phyloP scores from a whole-genome alignment of 148 eudicot species.

The Diospyros lotus region DNA sequence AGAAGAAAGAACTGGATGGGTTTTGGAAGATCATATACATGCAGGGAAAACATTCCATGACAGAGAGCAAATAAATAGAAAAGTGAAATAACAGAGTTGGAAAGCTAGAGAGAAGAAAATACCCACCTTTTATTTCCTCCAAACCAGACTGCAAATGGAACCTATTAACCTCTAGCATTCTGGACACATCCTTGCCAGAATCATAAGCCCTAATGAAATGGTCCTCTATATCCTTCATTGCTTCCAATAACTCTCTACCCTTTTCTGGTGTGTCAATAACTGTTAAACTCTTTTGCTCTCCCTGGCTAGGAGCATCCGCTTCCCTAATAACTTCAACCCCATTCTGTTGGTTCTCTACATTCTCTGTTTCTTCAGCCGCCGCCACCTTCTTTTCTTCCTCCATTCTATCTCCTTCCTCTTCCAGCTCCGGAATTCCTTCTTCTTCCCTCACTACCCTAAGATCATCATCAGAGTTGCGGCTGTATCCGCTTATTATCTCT shows the following conservation, averaged over 20 bases:
- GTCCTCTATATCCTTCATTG: slow-evolving; percentile 80
- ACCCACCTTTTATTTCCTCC: slow-evolving; percentile 83
- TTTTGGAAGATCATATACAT: not conserved
- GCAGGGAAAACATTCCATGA: not conserved
- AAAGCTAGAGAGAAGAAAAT: not conserved
- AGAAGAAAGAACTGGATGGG: too few relatives aligned
- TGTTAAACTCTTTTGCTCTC: slow-evolving; percentile 48
- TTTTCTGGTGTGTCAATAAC: slow-evolving; percentile 54
- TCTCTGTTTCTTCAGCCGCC: slow-evolving; percentile 16
- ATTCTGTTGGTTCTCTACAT: slow-evolving; percentile 17
- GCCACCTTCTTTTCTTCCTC: slow-evolving; percentile 26
- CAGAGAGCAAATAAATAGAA: not conserved
- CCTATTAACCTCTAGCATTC: slow-evolving; percentile 84
- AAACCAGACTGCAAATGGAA: slow-evolving; percentile 66
- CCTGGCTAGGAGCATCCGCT: slow-evolving; percentile 32
- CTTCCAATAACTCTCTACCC: slow-evolving; percentile 84
- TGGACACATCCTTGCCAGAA: slow-evolving; percentile 70
- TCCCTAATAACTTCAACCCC: slow-evolving; percentile 35
- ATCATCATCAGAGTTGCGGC: slow-evolving; percentile 48
- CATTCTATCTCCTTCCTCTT: slow-evolving; percentile 47
- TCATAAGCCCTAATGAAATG: slow-evolving; percentile 82
- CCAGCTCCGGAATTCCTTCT: slow-evolving; percentile 79
- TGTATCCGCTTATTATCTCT: slow-evolving; percentile 44
- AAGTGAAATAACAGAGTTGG: not conserved
- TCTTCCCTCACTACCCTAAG: slow-evolving; percentile 72